Conservation (phyloP, 2,329 filamentous ascomycete species). For the Chaetomium olivaceum region DNA sequence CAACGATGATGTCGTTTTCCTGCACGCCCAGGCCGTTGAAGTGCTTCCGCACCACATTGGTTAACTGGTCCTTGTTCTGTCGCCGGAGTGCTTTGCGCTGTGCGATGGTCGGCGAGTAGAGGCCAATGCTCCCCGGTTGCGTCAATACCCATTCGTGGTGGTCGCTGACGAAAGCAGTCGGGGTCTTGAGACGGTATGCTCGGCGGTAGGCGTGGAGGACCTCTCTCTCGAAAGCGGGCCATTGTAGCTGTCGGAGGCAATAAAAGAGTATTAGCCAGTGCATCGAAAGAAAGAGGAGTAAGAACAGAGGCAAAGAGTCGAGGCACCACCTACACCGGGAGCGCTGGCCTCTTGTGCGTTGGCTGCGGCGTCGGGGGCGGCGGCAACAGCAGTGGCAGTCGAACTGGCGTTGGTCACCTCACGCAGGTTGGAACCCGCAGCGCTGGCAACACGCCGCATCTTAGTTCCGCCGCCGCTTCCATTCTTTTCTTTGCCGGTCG, state of each 20-base stretch:
- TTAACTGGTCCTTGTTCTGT: constrained; percentile 71
- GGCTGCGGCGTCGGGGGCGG: constrained; percentile 36
- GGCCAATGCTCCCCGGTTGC: constrained; percentile 64
- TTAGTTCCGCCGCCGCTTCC: constrained; percentile 44
- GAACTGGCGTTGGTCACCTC: constrained; percentile 45
- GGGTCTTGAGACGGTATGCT: constrained; percentile 69
- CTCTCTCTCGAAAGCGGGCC: constrained; percentile 66
- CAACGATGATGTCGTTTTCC: constrained; percentile 81
- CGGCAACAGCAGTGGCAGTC: constrained; percentile 28
- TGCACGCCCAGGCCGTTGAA: constrained; percentile 78
- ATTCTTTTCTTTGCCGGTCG: constrained; percentile 49
- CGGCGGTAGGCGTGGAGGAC: constrained; percentile 75
- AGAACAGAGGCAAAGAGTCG: neutral
- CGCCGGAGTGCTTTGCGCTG: constrained; percentile 63
- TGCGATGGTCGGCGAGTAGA: constrained; percentile 75
- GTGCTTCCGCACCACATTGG: constrained; percentile 73
- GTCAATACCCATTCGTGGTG: constrained; percentile 64
- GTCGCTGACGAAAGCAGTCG: constrained; percentile 66
- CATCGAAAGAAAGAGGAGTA: constrained; percentile 22
- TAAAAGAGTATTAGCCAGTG: constrained; percentile 3
- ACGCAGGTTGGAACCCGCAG: constrained; percentile 50
- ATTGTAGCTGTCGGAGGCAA: constrained; percentile 53
- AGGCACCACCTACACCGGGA: constrained; percentile 29
- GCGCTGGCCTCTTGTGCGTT: constrained; percentile 26
- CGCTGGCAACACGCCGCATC: constrained; percentile 57